phyloP scores from a whole-genome alignment of 2,329 filamentous ascomycete species.

The Ceratocystis papillata region DNA sequence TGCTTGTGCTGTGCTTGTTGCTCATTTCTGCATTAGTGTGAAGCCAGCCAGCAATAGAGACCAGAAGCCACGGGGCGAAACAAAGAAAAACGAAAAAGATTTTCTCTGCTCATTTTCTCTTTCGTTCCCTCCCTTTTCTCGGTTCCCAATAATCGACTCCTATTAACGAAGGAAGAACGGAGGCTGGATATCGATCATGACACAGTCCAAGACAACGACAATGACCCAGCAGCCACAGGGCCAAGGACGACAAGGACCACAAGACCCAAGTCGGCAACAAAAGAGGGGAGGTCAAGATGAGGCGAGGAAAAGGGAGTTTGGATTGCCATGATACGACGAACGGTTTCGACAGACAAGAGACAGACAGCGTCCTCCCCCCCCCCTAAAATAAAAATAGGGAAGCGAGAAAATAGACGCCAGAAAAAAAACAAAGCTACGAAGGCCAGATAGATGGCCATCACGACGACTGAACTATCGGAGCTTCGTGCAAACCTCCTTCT shows the following conservation, averaged over 20 bases:
- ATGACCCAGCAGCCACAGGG: not conserved
- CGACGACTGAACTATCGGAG: too few relatives aligned
- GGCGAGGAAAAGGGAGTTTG: too few relatives aligned
- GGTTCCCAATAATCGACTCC: not conserved
- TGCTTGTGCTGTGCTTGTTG: not conserved
- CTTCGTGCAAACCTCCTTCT: not conserved
- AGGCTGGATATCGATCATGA: constrained; percentile 4
- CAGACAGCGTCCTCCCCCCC: not conserved
- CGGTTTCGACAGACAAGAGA: too few relatives aligned
- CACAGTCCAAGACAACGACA: constrained; percentile 5
- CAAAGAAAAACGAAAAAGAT: not conserved
- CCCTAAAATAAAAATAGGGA: not conserved
- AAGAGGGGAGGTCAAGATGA: not conserved
- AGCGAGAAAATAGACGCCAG: not conserved
- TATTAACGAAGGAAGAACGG: not conserved
- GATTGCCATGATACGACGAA: too few relatives aligned
- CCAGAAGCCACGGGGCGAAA: not conserved
- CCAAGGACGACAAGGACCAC: not conserved
- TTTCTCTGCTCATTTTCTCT: not conserved
- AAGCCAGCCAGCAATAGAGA: not conserved
- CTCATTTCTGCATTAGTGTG: not conserved
- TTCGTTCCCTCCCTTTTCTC: not conserved
- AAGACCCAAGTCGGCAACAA: not conserved
- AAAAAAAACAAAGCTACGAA: not conserved
- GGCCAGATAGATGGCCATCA: not conserved